phyloP scores from a whole-genome alignment of 2,329 filamentous ascomycete genomes.

The Penicillium sp. region DNA sequence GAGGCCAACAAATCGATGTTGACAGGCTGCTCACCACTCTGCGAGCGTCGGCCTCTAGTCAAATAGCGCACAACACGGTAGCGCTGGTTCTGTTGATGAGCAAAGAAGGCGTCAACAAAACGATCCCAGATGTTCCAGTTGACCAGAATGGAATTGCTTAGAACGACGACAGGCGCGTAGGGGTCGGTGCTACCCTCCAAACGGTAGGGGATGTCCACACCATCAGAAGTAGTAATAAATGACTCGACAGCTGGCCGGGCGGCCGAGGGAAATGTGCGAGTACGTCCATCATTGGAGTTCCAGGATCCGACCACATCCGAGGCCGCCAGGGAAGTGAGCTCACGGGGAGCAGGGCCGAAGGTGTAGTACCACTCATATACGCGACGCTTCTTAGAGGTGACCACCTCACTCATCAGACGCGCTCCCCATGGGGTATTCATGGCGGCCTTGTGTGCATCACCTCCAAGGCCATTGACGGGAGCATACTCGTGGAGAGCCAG shows the following conservation, averaged over 20 bases:
- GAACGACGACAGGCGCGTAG: conserved; percentile 68
- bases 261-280: conserved; percentile 50
- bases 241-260: conserved; percentile 60
- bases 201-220: conserved; percentile 67
- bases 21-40: conserved; percentile 44
- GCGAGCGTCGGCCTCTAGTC: conserved; percentile 63
- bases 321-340: conserved; percentile 58
- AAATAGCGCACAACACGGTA: conserved; percentile 77
- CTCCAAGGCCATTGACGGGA: conserved; percentile 63
- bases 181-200: conserved; percentile 70
- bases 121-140: conserved; percentile 78
- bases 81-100: conserved; percentile 52
- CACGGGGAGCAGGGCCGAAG: conserved; percentile 71
- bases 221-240: conserved; percentile 66
- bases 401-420: conserved; percentile 58
- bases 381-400: conserved; percentile 57
- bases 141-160: conserved; percentile 77
- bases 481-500: conserved; percentile 72
- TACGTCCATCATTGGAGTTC: conserved; percentile 54
- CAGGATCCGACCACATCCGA: conserved; percentile 51
- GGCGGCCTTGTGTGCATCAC: conserved; percentile 62
- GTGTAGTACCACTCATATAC: conserved; percentile 73
- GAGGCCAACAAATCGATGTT: conserved; percentile 65
- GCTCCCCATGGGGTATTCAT: conserved; percentile 61
- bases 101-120: conserved; percentile 61